Percentiles rank a stretch among this genome's conserved stretches.
Evolutionary conservation across 1,284 basidiomycete genomes (phyloP).

Genomic region (Gymnopus androsaceus): DNA sequence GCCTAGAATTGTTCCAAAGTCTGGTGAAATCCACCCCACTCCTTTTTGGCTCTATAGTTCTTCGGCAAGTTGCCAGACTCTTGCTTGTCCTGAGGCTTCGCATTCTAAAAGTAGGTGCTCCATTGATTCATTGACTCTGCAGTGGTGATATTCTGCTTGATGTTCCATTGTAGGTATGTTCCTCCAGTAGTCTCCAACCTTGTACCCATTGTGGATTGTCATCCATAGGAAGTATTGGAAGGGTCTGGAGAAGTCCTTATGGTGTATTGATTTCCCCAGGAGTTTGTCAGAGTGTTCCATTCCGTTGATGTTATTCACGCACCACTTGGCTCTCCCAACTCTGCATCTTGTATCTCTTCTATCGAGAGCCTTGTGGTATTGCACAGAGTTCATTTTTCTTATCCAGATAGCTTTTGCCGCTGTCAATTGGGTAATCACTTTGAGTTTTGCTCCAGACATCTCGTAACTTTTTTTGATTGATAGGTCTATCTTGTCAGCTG

Average conservation of each 20-base stretch:
- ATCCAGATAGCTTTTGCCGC: conserved; percentile 25
- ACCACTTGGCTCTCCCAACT: background rate
- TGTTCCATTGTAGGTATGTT: background rate
- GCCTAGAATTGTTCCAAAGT: conserved; percentile 18
- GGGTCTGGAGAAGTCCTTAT: conserved; percentile 20
- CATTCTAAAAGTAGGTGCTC: conserved; percentile 33
- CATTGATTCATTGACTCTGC: conserved; percentile 15
- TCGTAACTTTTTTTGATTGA: background rate
- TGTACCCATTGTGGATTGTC: conserved; percentile 27
- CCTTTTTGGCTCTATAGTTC: conserved; percentile 22
- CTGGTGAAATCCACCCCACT: conserved; percentile 17
- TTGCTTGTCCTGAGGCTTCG: conserved; percentile 17
- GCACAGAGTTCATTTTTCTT: conserved; percentile 2
- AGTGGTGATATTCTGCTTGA: background rate
- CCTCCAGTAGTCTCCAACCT: conserved; percentile 22
- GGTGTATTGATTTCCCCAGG: conserved; percentile 14
- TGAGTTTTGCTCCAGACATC: conserved; percentile 23
- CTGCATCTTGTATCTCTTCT: conserved; percentile 3
- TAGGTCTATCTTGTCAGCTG: background rate
- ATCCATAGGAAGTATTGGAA: conserved; percentile 31
- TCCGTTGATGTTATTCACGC: background rate
- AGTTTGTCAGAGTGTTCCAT: background rate
- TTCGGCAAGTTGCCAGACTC: conserved; percentile 25
- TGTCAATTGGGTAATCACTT: conserved; percentile 21
- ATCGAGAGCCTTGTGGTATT: background rate